These are phyloP conservation scores for Daldinia bambusicola DNA, from an alignment of 495 filamentous ascomycete species.

Conservation along the genomic window DNA sequence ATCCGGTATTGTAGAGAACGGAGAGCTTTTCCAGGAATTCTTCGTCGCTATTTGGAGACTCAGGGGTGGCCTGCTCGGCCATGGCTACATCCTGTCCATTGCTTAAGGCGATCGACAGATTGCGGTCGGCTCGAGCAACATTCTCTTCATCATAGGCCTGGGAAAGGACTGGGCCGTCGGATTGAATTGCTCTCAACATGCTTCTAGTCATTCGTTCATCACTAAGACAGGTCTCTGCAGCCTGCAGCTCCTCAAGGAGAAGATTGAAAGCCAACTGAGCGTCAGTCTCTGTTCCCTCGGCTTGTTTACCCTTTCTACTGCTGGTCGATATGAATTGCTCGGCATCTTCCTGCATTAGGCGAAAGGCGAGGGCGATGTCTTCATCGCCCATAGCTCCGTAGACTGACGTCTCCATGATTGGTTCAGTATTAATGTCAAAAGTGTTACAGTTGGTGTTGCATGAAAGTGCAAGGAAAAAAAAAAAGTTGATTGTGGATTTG, in stretches of 20 bases:
- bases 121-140: constrained; percentile 36
- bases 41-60: neutral
- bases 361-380: constrained; percentile 32
- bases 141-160: constrained; percentile 38
- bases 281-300: constrained; percentile 46
- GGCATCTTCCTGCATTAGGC: constrained; percentile 47
- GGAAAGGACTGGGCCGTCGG: constrained; percentile 43
- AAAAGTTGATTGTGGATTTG: constrained; percentile 1
- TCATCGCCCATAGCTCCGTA: constrained; percentile 19
- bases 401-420: constrained; percentile 6
- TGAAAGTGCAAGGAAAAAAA: neutral
- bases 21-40: constrained; percentile 22
- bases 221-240: constrained; percentile 17
- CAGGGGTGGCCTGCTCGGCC: neutral
- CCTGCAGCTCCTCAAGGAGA: constrained; percentile 45
- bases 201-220: constrained; percentile 50
- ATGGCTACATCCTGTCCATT: neutral
- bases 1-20: constrained; percentile 10
- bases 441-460: neutral
- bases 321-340: constrained; percentile 27
- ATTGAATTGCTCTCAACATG: constrained; percentile 46
- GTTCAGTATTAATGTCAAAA: neutral
- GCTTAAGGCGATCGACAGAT: constrained; percentile 9
- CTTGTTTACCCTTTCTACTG: constrained; percentile 52
- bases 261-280: constrained; percentile 44